Conservation (phyloP, 768 basidiomycete species). For the Glaciozyma martinii region DNA sequence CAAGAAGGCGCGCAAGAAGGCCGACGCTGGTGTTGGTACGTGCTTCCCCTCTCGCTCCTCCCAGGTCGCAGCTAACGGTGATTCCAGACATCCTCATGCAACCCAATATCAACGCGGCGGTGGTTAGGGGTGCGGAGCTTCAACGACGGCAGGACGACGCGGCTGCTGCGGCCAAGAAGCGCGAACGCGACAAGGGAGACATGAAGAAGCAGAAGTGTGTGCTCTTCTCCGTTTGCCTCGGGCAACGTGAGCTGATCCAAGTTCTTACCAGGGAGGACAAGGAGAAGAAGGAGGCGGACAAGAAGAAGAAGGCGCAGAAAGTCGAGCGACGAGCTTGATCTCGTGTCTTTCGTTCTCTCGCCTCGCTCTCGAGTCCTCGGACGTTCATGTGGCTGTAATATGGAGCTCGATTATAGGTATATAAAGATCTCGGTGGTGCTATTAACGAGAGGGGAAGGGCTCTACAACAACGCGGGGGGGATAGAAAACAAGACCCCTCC, state of each 20-base stretch:
- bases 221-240: background rate
- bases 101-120: conserved; percentile 23
- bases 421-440: no score
- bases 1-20: conserved; percentile 31
- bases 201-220: conserved; percentile 28
- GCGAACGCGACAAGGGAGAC: conserved; percentile 22
- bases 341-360: no score
- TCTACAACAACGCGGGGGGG: no score
- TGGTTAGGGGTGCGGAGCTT: conserved; percentile 9
- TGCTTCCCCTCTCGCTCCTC: background rate
- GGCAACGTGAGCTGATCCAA: no score
- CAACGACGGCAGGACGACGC: conserved; percentile 9
- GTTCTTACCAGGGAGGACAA: conserved; percentile 16
- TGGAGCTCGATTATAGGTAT: no score
- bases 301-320: conserved; percentile 26
- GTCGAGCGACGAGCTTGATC: conserved; percentile 9
- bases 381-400: no score
- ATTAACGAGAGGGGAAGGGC: no score
- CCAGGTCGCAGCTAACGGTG: no score
- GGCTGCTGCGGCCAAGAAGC: conserved; percentile 16
- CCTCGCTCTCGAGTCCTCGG: no score
- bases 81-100: conserved; percentile 16
- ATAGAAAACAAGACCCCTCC: background rate
- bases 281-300: conserved; percentile 26
- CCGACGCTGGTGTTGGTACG: conserved; percentile 27